These are phyloP conservation scores for Pochonia chlamydosporia DNA, from an alignment of 2,329 filamentous ascomycete species.

Conservation along the genomic window DNA sequence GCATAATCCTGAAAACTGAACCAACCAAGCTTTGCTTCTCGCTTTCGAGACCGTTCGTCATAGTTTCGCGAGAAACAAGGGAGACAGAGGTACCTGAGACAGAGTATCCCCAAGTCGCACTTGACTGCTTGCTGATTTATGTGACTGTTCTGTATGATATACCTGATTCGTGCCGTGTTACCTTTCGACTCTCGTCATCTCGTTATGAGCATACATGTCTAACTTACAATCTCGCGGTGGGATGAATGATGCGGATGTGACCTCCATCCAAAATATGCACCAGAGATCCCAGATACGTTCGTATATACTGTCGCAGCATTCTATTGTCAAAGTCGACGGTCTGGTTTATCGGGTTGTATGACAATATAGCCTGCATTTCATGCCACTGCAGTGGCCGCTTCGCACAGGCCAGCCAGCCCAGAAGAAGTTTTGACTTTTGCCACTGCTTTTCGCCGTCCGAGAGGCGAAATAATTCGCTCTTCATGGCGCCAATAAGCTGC, in stretches of 20 bases:
- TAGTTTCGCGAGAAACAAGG: constrained; percentile 21
- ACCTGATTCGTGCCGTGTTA: constrained; percentile 10
- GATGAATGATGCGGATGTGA: constrained; percentile 31
- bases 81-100: constrained; percentile 28
- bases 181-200: neutral
- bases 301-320: constrained; percentile 19
- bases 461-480: neutral
- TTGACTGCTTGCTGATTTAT: constrained; percentile 19
- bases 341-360: constrained; percentile 12
- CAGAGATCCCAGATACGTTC: constrained; percentile 30
- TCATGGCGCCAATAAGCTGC: constrained; percentile 15
- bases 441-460: constrained; percentile 8
- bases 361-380: constrained; percentile 32
- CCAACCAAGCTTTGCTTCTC: constrained; percentile 17
- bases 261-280: constrained; percentile 24
- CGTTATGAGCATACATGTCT: too few relatives aligned
- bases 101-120: constrained; percentile 24
- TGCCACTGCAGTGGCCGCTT: constrained; percentile 33
- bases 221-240: constrained; percentile 28
- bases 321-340: constrained; percentile 12
- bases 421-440: constrained; percentile 21
- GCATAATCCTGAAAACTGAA: constrained; percentile 35
- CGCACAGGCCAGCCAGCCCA: constrained; percentile 34
- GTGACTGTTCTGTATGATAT: constrained; percentile 18
- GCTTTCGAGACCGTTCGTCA: constrained; percentile 6